Evolutionary conservation across 2,329 filamentous ascomycete species (phyloP), one percentile per base, ranked within the genome.

Genomic region (Aschersonia sp.): DNA sequence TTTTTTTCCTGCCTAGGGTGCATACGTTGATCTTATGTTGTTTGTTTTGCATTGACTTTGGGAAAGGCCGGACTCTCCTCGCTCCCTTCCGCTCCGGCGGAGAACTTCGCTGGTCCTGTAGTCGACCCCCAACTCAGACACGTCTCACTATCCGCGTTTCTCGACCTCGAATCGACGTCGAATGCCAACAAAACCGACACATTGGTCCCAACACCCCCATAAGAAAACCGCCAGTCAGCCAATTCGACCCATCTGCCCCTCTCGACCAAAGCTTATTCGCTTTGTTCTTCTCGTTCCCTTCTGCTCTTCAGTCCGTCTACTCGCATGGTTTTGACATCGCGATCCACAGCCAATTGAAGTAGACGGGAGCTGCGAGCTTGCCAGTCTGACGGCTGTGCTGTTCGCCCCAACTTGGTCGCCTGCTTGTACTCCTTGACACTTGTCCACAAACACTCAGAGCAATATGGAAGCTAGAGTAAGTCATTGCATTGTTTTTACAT

Each of bases 91-190:
- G 22, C 40, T 30, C 39, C 41, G 43, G 10, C 30, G 40, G 35
- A 47, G 43, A 22, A 37, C 43, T 43, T 31, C 30, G 8, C 30
- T 42, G 30, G 30, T 42, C 41, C 31, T 46, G 43, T 43, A 47
- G 49, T 47, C 47, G 49, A 33, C 40, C 47, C 47, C 45, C 45
- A 45, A 39, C 40, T 47, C 45, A 49, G 45, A 49, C 49, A 51
- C 47, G 47, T 51, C 49, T 49, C 39, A 49, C 47, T 33, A 32
- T 44, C 45, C 49, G 49, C 47, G 48, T 51, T 46, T 48, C 35
- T 48, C 44, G 47, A 37, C 22, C 45, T 44, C 44, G 33, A 44
- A 31, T 46, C 42, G 31, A 32, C 42, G 29, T 42, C 45, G 14
- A 45, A 12, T 12, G 42, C 35, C 35, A 37, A 37, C 35, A 32